Evolutionary conservation across 441 rosid species (phyloP), one percentile per base, ranked within the genome.

Genomic region (Croton setiger): DNA sequence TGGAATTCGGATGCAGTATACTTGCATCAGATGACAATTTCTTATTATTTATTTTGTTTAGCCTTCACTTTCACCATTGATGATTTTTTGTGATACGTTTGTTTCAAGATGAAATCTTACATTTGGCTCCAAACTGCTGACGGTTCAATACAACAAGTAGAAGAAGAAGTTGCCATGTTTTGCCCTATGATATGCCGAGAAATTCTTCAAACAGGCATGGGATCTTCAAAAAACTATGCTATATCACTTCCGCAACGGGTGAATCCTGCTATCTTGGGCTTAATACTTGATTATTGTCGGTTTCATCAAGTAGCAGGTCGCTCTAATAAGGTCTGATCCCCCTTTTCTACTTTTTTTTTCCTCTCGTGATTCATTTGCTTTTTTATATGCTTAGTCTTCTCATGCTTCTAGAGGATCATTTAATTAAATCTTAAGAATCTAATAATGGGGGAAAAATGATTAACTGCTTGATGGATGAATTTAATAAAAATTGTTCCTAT

Each of bases 121-220:
- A 75, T 87, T 67, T 87, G 92, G 92, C 84, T 87, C 44, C 90
- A 85, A 78, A 87, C 92, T 66, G 79, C 83, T 53, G 90, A 87
- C 74, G 90, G 90, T 44, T 84, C 87, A 58, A 84, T 84, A 70
- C 92, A 87, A 66, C 92, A 85, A 87, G 88, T 87, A 14, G 92
- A 87, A 75, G 84, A 87, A 78, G 92, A 85, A 76, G 90, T 84
- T 70, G 92, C 92, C 73, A 87, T 84, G 90, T 87, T 82, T 75
- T 85, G 90, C 79, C 92, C 92, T 37, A 72, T 85, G 83, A 87
- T 85, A 74, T 81, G 88, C 67, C 81, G 66, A 59, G 88, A 87
- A 79, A 77, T 85, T 68, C 67, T 82, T 74, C 85, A 82, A 62
- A 84, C 72, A 12, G 85, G 87, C 70, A 81, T 78, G 84, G 92